Evolutionary conservation across 2,329 filamentous ascomycete genomes (phyloP).

Genomic region (Stylonectria norvegica): DNA sequence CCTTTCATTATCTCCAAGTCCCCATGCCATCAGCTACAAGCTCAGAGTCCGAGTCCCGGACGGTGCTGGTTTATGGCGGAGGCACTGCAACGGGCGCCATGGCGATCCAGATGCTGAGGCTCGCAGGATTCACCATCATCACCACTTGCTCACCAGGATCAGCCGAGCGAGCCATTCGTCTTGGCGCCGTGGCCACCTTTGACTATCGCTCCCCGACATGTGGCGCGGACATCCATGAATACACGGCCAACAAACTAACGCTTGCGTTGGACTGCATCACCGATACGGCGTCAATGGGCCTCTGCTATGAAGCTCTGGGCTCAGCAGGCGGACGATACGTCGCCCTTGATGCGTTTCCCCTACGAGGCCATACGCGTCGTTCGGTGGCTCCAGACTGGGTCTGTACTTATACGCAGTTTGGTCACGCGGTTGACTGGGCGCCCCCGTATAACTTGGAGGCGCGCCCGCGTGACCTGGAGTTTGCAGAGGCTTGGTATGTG

Average conservation of each 20-base stretch:
- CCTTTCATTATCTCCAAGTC: conserved; percentile 9
- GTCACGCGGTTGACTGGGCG: conserved; percentile 10
- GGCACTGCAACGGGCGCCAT: conserved; percentile 7
- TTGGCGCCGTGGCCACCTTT: conserved; percentile 5
- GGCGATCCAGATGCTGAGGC: conserved; percentile 10
- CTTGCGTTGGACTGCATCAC: conserved; percentile 10
- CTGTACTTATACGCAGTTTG: conserved; percentile 15
- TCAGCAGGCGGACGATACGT: conserved; percentile 15
- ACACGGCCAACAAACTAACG: conserved; percentile 6
- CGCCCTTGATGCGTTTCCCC: conserved; percentile 18
- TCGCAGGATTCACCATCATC: conserved; percentile 6
- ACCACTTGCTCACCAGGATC: conserved; percentile 7
- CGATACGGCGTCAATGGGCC: conserved; percentile 10
- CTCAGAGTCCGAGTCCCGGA: background rate
- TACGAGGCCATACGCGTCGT: conserved; percentile 23
- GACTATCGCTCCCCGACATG: conserved; percentile 8
- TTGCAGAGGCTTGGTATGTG: conserved; percentile 8
- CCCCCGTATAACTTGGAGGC: conserved; percentile 10
- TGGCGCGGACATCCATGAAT: conserved; percentile 7
- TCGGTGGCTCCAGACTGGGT: conserved; percentile 20
- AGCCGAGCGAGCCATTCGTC: conserved; percentile 1
- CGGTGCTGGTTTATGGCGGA: conserved; percentile 9
- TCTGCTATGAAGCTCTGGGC: conserved; percentile 17
- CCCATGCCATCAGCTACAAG: conserved; percentile 6
- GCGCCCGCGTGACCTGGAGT: conserved; percentile 6